Evolutionary conservation across 1,284 basidiomycete species (phyloP), one percentile per base, ranked within the genome.

Genomic region (Melampsora americana): DNA sequence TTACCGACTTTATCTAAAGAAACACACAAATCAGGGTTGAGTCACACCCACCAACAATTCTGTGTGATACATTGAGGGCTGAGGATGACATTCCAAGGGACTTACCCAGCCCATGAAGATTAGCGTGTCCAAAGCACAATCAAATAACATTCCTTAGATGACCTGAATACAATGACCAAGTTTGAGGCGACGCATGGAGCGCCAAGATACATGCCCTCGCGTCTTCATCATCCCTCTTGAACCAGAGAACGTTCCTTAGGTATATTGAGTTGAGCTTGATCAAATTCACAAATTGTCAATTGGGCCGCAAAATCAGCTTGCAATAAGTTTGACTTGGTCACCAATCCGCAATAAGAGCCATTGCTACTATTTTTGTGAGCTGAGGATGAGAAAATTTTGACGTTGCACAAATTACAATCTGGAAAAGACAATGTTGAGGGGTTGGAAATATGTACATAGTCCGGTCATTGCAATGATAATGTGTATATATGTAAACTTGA

Each of bases 121-220:
- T 67, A 1, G 60, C 50, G 60, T 67, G 56, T n/a, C 62, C 64
- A 75, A 67, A 68, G 32, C 72, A 75, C 7, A 75, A 65, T 32
- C 59, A 50, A 60, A 68, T 59, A 6, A 53, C 72, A 35, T 75
- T 65, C 59, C 72, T 75, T 26, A 66, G 66, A 39, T 75, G 53
- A 7, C 72, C 72, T 7, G 72, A 66, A 39, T 66, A 75, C 5
- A 65, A 75, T 18, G 72, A 75, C 72, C 72, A 75, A 66, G 72
- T 39, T 50, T 75, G 72, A 14, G 72, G 72, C 32, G 72, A 75
- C 20, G 65, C 35, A 50, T 75, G 72, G 3, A 75, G 46, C 42
- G 72, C 72, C 30, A 39, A 53, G 26, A 75, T 53, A 59, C 72
- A 75, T 44, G 72, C 32, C 59, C 67, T 62, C 11, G 72, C 35